Base-by-base conservation (phyloP, 2,329 filamentous ascomycete species). In the Seiridium unicorne region DNA sequence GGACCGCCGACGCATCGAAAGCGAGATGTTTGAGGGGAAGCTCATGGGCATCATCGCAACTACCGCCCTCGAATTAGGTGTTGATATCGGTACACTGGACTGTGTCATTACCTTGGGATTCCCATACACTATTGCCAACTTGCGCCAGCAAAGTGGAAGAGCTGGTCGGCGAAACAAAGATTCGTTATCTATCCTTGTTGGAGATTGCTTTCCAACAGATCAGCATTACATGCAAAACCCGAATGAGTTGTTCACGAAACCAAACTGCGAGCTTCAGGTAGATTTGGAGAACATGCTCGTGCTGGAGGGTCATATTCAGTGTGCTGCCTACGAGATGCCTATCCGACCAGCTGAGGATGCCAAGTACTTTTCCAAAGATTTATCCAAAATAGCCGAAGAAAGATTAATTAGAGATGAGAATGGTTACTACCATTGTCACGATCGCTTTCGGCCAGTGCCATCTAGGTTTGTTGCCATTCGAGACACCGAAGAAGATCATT, bases 161-260 rank as follows among this genome's bases (percentile, higher is more conserved):
- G 95, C 95, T 26, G 95, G 95, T 10, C 86, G 95, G 61, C 84
- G 94, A 61, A 97, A 97, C 71, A 96, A 92, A 70, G 95, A 99
- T 73, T 96, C 93, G 0, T 80, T 99, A 3, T 96, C 93, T 0
- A 87, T 99, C 2, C 79, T 99, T 1, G 86, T 99, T 0, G 95
- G 93, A 2, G 93, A 97, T 70, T 88, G 88, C 64, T 97, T 95
- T 65, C 88, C 93, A 3, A 92, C 92, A 0, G 95, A 99, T 72
- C 95, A 99, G 71, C 88, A 96, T 71, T 99, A 96, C 74, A 99
- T 99, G 95, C 87, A 91, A 63, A 96, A 98, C 64, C 95, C 95
- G 0, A 89, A 95, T 63, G 92, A 97, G 73, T 89, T 99, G 32
- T 94, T 98, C 74, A 95, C 91, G 0, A 92, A 92, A 68, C 93